Evolutionary conservation across 1,284 basidiomycete species (phyloP).

Genomic region (Cryptococcus sp.): DNA sequence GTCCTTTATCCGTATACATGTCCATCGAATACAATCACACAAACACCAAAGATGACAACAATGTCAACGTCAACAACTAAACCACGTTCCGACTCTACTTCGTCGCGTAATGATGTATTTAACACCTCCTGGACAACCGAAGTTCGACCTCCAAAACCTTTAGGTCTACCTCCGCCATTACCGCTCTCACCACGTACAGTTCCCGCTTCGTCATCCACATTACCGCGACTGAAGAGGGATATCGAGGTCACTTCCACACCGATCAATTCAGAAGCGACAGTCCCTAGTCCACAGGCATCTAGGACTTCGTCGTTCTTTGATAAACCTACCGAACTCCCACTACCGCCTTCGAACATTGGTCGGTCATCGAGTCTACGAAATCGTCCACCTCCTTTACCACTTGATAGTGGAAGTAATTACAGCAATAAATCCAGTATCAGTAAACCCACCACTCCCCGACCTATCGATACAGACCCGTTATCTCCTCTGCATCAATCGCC

Average conservation of each 20-base stretch:
- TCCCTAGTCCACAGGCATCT: not conserved
- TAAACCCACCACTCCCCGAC: not conserved
- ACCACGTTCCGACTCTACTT: slow-evolving; percentile 4
- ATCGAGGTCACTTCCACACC: not conserved
- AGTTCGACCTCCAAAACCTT: slow-evolving; percentile 21
- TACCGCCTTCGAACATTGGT: not conserved
- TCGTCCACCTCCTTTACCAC: not conserved
- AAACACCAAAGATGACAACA: not conserved
- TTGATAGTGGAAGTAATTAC: not conserved
- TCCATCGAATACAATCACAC: no score
- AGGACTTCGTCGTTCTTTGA: not conserved
- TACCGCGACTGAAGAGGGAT: not conserved
- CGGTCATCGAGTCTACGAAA: not conserved
- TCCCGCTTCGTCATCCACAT: no score
- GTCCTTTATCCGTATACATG: no score
- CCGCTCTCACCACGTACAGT: not conserved
- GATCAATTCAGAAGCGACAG: slow-evolving; percentile 3
- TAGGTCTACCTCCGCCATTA: slow-evolving; percentile 6
- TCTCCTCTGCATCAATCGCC: slow-evolving; percentile 41
- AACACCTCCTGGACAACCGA: slow-evolving; percentile 24
- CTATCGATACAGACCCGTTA: slow-evolving; percentile 15
- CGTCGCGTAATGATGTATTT: slow-evolving; percentile 38
- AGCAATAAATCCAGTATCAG: not conserved
- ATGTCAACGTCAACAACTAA: slow-evolving; percentile 3
- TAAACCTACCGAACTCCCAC: not conserved